Percentiles rank a stretch among this genome's conserved stretches.
These are phyloP conservation scores for Globisporangium solare DNA, from an alignment of 352 stramenopile species.

Conservation along the genomic window DNA sequence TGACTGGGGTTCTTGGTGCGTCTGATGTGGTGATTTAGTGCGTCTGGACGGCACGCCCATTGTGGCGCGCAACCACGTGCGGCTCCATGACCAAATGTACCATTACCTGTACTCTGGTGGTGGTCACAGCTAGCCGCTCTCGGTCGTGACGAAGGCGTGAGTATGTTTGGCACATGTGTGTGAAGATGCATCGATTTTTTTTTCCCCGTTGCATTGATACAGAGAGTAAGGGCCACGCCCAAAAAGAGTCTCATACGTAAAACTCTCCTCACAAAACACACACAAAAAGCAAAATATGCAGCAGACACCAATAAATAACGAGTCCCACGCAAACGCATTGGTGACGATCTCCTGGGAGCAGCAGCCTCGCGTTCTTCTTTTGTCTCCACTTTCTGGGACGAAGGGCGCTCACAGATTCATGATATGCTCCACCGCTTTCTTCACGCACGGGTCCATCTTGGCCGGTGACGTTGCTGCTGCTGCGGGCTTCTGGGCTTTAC, in stretches of 20 bases:
- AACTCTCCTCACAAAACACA: background rate
- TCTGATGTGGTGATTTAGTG: conserved; percentile 30
- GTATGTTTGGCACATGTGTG: background rate
- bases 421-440: conserved; percentile 66
- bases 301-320: conserved; percentile 6
- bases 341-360: background rate
- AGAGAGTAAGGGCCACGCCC: no score
- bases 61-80: conserved; percentile 75
- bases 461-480: background rate
- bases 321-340: conserved; percentile 1
- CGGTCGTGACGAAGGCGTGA: background rate
- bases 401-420: conserved; percentile 32
- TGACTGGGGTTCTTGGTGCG: background rate
- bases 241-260: no score
- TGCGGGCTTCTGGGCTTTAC: conserved; percentile 1
- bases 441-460: conserved; percentile 57
- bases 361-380: background rate
- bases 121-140: conserved; percentile 13
- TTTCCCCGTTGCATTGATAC: no score
- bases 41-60: conserved; percentile 87
- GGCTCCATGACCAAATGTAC: conserved; percentile 95
- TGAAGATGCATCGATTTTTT: no score
- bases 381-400: background rate
- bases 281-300: conserved; percentile 1
- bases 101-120: conserved; percentile 82